These are phyloP conservation scores for Alliaria petiolata DNA, from an alignment of 345 rosid genomes.

Conservation along the genomic window DNA sequence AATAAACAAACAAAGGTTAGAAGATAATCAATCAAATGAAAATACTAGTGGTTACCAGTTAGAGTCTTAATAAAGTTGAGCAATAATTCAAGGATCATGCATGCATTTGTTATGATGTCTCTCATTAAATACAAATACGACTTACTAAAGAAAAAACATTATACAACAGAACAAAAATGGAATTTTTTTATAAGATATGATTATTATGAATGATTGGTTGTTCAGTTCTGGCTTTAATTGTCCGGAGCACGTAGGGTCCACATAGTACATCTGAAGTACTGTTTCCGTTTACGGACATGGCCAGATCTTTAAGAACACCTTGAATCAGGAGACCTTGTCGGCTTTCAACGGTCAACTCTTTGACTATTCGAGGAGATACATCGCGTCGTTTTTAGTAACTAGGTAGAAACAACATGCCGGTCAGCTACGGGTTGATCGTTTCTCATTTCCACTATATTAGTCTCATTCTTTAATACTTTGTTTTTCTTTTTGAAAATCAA, in stretches of 20 bases:
- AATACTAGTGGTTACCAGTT: background rate
- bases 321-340: conserved; percentile 28
- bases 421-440: background rate
- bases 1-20: no score
- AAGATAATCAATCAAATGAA: background rate
- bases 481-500: background rate
- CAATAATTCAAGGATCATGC: conserved; percentile 13
- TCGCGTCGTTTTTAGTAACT: background rate
- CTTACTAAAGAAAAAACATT: background rate
- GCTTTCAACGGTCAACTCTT: conserved; percentile 20
- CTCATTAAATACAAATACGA: conserved; percentile 6
- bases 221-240: conserved; percentile 2
- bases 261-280: conserved; percentile 25
- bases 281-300: conserved; percentile 29
- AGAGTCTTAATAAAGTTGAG: background rate
- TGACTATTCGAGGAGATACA: background rate
- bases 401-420: conserved; percentile 9
- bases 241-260: background rate
- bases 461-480: no score
- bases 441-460: no score
- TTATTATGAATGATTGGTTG: conserved; percentile 11
- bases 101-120: conserved; percentile 3
- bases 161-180: background rate
- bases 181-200: no score
- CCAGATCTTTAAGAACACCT: background rate